Evolutionary conservation across 305 asterid genomes (phyloP).

Genomic region (Solanum aculeatissimum): DNA sequence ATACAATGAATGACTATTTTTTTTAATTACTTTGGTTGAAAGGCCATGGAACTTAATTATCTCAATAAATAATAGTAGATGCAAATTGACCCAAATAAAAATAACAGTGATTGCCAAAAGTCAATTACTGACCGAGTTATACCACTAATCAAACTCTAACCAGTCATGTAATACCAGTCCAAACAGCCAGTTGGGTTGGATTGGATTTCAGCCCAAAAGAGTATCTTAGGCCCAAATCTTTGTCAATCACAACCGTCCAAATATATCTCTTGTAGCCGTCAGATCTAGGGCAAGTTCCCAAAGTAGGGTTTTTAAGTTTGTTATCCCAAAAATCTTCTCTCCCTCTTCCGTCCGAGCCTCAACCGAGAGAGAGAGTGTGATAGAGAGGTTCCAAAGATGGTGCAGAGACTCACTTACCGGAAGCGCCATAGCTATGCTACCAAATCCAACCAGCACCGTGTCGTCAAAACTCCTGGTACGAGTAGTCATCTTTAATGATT

Average conservation of each 20-base stretch:
- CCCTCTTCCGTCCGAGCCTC: neutral
- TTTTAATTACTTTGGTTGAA: too few species aligned
- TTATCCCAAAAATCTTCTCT: neutral
- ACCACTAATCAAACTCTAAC: too few species aligned
- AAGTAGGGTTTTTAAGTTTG: neutral
- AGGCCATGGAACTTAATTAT: too few species aligned
- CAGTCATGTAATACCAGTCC: neutral
- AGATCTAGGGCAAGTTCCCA: neutral
- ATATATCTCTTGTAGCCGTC: neutral
- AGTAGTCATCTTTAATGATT: neutral
- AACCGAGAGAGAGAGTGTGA: neutral
- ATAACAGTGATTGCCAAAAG: too few species aligned
- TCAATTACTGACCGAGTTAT: too few species aligned
- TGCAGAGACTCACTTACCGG: slow-evolving; percentile 44
- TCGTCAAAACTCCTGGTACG: slow-evolving; percentile 53
- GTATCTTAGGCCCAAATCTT: neutral
- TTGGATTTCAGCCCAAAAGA: neutral
- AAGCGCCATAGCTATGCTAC: slow-evolving; percentile 54
- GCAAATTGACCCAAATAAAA: too few species aligned
- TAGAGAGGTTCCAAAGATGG: slow-evolving; percentile 17
- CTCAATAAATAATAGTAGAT: too few species aligned
- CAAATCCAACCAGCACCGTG: slow-evolving; percentile 46
- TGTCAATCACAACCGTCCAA: neutral
- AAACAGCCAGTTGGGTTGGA: neutral
- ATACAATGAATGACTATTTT: too few species aligned